Evolutionary conservation across 2,329 filamentous ascomycete genomes (phyloP).

Genomic region (Magnaporthiopsis incrustans): DNA sequence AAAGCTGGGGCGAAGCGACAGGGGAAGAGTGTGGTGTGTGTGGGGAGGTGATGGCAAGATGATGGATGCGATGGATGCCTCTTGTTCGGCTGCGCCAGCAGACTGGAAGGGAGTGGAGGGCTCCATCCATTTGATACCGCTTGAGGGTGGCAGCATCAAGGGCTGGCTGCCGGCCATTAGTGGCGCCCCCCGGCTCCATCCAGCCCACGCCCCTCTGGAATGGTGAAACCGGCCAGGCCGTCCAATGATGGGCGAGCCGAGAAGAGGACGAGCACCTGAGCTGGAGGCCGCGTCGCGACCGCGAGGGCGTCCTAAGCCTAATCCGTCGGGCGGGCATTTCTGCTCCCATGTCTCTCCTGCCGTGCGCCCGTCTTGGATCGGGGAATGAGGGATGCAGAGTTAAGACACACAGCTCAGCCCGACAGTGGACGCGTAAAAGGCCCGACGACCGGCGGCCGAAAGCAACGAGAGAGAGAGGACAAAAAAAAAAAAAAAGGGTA

Average conservation of each 20-base stretch:
- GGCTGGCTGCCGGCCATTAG: neutral
- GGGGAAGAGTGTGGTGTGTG: no score
- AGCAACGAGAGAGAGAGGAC: no score
- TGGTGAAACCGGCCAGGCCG: neutral
- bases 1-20: neutral
- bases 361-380: neutral
- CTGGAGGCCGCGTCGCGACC: no score
- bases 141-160: neutral
- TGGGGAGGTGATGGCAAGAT: neutral
- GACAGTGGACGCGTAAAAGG: no score
- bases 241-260: neutral
- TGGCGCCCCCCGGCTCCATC: neutral
- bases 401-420: neutral
- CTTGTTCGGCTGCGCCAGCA: neutral
- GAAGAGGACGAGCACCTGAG: no score
- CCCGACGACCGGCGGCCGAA: no score
- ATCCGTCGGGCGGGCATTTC: constrained; percentile 6
- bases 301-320: no score
- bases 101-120: neutral
- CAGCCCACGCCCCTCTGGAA: neutral
- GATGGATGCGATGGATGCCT: neutral
- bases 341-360: neutral
- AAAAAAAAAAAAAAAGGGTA: neutral
- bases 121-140: neutral
- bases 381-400: neutral